Percentiles rank a stretch among this genome's conserved stretches.
These are phyloP conservation scores for Parachlorella kessleri DNA, from an alignment of 139 green algal species.

Conservation along the genomic window DNA sequence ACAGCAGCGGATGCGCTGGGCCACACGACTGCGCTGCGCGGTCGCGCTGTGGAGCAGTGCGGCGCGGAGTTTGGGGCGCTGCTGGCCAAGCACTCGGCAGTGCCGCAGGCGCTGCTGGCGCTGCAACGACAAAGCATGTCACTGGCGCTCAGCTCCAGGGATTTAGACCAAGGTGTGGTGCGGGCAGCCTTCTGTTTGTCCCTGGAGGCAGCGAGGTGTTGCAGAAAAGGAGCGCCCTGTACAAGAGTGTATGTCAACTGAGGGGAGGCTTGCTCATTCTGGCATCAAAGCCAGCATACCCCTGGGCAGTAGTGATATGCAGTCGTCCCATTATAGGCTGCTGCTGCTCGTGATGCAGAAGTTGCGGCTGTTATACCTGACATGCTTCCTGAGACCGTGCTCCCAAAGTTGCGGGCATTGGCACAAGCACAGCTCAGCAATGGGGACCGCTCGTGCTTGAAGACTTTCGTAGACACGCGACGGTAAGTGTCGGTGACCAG, in stretches of 20 bases:
- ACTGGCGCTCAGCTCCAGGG: too few species aligned
- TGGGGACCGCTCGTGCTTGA: not conserved
- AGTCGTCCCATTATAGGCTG: too few species aligned
- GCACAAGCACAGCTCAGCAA: constrained; percentile 25
- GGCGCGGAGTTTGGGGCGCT: constrained; percentile 28
- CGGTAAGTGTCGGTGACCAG: not conserved
- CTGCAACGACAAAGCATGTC: not conserved
- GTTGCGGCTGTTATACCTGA: not conserved
- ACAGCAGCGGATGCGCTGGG: constrained; percentile 31
- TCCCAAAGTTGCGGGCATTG: constrained; percentile 14
- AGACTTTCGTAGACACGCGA: constrained; percentile 1
- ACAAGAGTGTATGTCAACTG: too few species aligned
- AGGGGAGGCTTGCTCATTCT: too few species aligned
- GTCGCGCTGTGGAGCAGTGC: constrained; percentile 15
- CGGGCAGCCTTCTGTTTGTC: too few species aligned
- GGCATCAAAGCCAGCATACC: too few species aligned
- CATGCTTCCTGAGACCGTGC: constrained; percentile 13
- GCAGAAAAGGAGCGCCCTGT: too few species aligned
- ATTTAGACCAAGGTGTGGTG: too few species aligned
- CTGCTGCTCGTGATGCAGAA: not conserved
- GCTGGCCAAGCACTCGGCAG: constrained; percentile 10
- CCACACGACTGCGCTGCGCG: constrained; percentile 26
- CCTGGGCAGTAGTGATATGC: too few species aligned
- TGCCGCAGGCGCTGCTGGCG: constrained; percentile 11
- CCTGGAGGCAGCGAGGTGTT: too few species aligned